Percentiles rank a stretch among this genome's conserved stretches.
Conservation (phyloP, 2,329 filamentous ascomycete genomes). For the Chrysoporthe austroafricana region DNA sequence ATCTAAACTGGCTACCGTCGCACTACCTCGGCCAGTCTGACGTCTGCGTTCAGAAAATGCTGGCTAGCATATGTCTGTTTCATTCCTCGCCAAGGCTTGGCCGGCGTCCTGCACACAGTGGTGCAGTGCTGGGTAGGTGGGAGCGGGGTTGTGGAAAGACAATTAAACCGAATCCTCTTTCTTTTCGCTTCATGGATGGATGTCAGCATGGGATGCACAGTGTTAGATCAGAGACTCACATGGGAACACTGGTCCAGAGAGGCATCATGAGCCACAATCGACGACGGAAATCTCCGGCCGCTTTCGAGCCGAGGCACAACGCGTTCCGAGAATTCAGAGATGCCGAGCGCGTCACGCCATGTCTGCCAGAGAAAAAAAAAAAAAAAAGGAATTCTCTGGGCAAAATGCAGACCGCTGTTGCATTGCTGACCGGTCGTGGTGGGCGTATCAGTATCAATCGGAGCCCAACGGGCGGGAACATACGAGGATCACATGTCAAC, state of each 20-base stretch:
- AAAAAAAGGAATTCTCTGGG: neutral
- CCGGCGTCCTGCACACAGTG: neutral
- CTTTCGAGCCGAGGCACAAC: neutral
- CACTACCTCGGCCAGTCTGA: neutral
- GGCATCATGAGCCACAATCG: neutral
- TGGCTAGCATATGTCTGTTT: neutral
- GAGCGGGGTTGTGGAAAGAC: neutral
- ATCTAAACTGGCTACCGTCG: too few species aligned
- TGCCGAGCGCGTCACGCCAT: neutral
- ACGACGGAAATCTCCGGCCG: neutral
- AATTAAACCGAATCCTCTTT: neutral
- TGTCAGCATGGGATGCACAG: neutral
- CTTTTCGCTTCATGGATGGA: neutral
- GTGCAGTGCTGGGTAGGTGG: neutral
- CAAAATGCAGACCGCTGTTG: neutral
- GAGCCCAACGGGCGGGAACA: neutral
- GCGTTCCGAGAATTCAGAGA: neutral
- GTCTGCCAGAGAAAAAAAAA: neutral
- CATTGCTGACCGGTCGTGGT: neutral
- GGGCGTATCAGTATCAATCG: neutral
- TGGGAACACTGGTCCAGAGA: neutral
- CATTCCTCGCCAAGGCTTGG: neutral
- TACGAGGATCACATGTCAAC: constrained; percentile 1
- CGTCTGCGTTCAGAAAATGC: neutral
- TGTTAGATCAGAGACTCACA: neutral